Conservation (phyloP, 1,284 basidiomycete genomes). For the Irpex rosettiformis region DNA sequence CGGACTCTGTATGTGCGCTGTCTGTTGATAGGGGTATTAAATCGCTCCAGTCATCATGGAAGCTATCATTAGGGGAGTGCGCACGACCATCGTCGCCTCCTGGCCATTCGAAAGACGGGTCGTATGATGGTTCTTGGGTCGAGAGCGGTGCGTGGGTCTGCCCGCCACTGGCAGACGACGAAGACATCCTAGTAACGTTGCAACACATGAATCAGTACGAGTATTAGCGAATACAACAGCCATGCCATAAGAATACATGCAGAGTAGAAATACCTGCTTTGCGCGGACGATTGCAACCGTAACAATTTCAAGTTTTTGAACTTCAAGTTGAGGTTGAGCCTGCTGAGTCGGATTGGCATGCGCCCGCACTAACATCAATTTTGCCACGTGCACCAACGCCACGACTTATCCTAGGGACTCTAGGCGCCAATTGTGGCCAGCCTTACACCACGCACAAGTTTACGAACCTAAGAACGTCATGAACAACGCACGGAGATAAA, state of each 20-base stretch:
- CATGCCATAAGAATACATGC: not conserved
- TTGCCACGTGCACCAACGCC: too few relatives aligned
- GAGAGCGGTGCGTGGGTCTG: not conserved
- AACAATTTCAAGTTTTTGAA: too few relatives aligned
- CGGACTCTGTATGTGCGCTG: not conserved
- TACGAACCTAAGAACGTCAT: too few relatives aligned
- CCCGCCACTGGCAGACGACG: too few relatives aligned
- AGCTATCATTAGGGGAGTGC: slow-evolving; percentile 5
- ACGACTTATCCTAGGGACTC: too few relatives aligned
- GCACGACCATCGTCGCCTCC: slow-evolving; percentile 28
- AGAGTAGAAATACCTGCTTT: not conserved
- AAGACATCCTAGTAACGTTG: not conserved
- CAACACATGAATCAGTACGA: not conserved
- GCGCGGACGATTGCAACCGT: not conserved
- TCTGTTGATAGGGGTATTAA: slow-evolving; percentile 5
- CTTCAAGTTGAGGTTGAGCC: too few relatives aligned
- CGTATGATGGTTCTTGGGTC: slow-evolving; percentile 31
- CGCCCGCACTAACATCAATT: too few relatives aligned
- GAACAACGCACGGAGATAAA: too few relatives aligned
- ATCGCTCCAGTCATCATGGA: not conserved
- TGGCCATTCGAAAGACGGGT: slow-evolving; percentile 57
- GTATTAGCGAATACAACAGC: not conserved
- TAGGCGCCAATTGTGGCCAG: too few relatives aligned
- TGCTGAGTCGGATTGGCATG: too few relatives aligned
- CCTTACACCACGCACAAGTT: too few relatives aligned